Conservation (phyloP, 1,284 basidiomycete genomes). For the Agaricales sp. region DNA sequence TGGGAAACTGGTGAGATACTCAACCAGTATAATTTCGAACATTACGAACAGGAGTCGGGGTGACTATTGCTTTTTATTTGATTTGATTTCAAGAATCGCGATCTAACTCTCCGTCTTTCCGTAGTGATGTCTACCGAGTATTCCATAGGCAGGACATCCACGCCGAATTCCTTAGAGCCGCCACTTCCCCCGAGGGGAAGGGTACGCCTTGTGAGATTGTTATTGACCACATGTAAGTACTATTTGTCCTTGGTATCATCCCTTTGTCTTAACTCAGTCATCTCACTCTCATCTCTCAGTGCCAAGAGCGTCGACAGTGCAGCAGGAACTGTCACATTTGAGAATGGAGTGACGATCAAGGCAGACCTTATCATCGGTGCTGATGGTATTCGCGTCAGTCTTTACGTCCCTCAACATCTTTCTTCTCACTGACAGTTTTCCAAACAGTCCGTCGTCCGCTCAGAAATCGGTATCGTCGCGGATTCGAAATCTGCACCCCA, state of each 20-base stretch:
- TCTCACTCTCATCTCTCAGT: neutral
- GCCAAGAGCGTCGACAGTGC: constrained; percentile 16
- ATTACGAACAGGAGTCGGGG: constrained; percentile 23
- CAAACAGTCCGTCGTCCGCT: constrained; percentile 18
- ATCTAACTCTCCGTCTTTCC: no score
- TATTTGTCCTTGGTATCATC: neutral
- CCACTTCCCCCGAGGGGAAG: constrained; percentile 7
- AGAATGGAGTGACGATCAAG: constrained; percentile 19
- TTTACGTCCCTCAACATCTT: no score
- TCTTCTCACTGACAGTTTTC: neutral
- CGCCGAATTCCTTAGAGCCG: constrained; percentile 6
- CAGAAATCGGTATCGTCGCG: constrained; percentile 18
- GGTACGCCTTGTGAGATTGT: constrained; percentile 6
- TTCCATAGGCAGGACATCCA: constrained; percentile 10
- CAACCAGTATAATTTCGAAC: constrained; percentile 20
- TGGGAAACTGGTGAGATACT: constrained; percentile 19
- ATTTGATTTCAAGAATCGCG: no score
- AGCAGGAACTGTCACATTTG: constrained; percentile 20
- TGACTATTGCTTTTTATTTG: neutral
- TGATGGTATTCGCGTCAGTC: constrained; percentile 26
- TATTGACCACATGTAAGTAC: constrained; percentile 7
- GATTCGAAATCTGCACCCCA: constrained; percentile 21
- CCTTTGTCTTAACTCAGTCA: neutral
- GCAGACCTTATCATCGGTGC: constrained; percentile 30
- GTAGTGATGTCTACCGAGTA: constrained; percentile 5